Evolutionary conservation across 2,329 filamentous ascomycete species (phyloP), one percentile per base, ranked within the genome.

Genomic region (Torrubiellomyces zombiae): DNA sequence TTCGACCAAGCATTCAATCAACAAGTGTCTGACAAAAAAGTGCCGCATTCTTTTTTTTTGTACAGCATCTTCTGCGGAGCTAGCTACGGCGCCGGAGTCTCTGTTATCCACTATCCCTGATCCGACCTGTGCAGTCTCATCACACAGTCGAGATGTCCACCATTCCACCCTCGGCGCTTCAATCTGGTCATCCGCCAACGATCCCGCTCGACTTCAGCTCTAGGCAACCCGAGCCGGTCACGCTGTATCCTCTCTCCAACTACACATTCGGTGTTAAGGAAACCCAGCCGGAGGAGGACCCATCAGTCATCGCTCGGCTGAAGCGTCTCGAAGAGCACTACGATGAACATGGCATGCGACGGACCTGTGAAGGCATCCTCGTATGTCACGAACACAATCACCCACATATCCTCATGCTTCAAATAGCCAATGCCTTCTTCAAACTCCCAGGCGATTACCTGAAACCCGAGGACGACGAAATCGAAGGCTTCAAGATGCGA

Each of bases 341-440:
- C 51, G 63, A 69, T 16, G 65, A 75, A 34, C 74, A 95, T 60
- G 89, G 89, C 44, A 98, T 98, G 89, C 76, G 89, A 29, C 75
- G 89, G 28, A 95, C 89, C 11, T 94, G 86, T 53, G 89, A 98
- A 57, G 89, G 85, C 41, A 82, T 98, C 40, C 67, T 98, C 23
- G 82, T 98, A 38, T 98, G 89, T 58, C 89, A 98, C 51, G 89
- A 98, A 56, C 86, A 95, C 62, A 95, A 94, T 56, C 89, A 95
- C 53, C 89, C 89, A 9, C 89, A 98, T 53, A 92, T 98, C 35
- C 61, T 98, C 38, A 95, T 98, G 89, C 67, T 98, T 34, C 89
- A 98, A 63, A 98, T 98, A 43, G 89, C 89, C 26, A 98, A 98
- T 51, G 86, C 89, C 14, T 98, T 98, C 60, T 98, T 98, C 63